Base-by-base conservation (phyloP, 2,329 filamentous ascomycete species). In the Elsinoe ampelina region DNA sequence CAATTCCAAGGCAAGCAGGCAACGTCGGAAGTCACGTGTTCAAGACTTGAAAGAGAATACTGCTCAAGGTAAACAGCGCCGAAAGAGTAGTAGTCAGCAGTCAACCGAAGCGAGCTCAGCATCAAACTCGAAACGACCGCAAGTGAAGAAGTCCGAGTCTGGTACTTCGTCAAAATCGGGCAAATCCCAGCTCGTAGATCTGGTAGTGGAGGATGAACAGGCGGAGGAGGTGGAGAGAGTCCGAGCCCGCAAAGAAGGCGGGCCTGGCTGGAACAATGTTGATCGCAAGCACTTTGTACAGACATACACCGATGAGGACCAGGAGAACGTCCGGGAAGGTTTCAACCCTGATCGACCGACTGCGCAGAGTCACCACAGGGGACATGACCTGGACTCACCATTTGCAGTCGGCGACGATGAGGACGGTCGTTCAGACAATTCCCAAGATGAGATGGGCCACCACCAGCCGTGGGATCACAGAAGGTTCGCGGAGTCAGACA, bases 121-220 rank as follows among this genome's bases (percentile, higher is more conserved):
- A 1, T 64, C 67, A 6, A 81, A 80, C 5, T 73, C 74, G 20
- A 72, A 71, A 5, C 41, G 54, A 48, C 54, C 54, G 20, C 39
- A 56, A 32, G 22, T 48, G 3, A 35, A 56, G 54, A 20, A 56
- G 19, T 30, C 54, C 5, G 38, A 34, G n/a, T 69, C 66, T 2
- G 39, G 52, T 8, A 41, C 48, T 3, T 59, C 60, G 11, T 59
- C 58, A 5, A 12, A 26, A n/a, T 77, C 75, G 5, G 68, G 66
- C 7, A 74, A 73, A 59, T 82, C 80, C 61, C 83, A 86, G 62
- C 71, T 86, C 4, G 83, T 86, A 10, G 83, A 87, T 65, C 71
- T 87, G 3, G 78, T 86, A 0, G 80, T 87, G 7, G 82, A 86
- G 70, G 81, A 86, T 64, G 76, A 71, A 43, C 69, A 81, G 47